Evolutionary conservation across 768 basidiomycete species (phyloP), one percentile per base, ranked within the genome.

Genomic region (Cystobasidium onofrii): DNA sequence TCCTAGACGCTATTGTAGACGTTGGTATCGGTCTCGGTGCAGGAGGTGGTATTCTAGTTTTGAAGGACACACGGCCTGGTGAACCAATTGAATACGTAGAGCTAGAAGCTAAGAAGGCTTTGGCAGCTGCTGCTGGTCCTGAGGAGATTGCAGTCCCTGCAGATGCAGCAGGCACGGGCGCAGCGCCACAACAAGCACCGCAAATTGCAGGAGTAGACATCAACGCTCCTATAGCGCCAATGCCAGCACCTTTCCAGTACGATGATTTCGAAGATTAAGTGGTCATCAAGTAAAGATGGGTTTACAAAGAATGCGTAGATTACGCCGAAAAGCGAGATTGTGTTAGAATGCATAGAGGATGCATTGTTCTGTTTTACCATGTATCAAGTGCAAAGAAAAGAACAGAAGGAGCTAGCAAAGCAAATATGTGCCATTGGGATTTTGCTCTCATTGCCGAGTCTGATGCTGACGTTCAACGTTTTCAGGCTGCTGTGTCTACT

Each of bases 41-140:
- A 43, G 92, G 91, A 23, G 90, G 90, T 55, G 93, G 93, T 2
- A 93, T 98, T 76, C 79, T 99, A 70, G 85, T 99, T 75, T 81
- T 99, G 73, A 82, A 85, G 43, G 93, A 96, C 81, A 84, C 85
- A 57, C 85, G 84, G 76, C 88, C 90, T 12, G 85, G 85, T 29
- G 89, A 89, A 72, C 86, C 86, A 73, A 86, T 85, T 3, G 90
- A 92, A 78, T 88, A 88, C 79, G 88, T 97, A 72, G 85, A 86
- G 77, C 80, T 88, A 50, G 82, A 83, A 72, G 77, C 76, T 6
- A 34, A 63, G 50, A 71, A 77, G 67, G 76, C 73, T 25, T 57
- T 78, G 25, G 76, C 76, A 25, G 25, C 60, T 39, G 18, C 63
- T 55, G 29, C 73, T 65, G 17, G 61, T 1, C 75, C 64, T 0